phyloP scores from a whole-genome alignment of 768 basidiomycete genomes.

The Cantharellus anzutake region DNA sequence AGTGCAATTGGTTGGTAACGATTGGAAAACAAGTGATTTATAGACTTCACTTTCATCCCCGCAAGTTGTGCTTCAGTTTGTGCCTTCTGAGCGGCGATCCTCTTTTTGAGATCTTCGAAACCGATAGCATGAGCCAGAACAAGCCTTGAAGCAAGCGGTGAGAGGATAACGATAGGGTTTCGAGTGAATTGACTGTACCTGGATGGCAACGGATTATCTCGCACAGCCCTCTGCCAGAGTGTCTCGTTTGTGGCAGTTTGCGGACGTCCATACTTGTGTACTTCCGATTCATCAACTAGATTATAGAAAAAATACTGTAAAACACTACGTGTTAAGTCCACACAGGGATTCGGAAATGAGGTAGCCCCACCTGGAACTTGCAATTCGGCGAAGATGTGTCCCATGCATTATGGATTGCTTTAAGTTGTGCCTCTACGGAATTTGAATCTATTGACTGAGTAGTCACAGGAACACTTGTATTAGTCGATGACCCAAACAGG shows the following conservation, averaged over 20 bases:
- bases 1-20: not conserved
- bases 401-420: conserved; percentile 51
- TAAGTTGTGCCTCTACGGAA: conserved; percentile 30
- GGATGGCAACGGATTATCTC: conserved; percentile 66
- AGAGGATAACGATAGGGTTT: not conserved
- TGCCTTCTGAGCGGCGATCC: conserved; percentile 54
- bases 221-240: conserved; percentile 58
- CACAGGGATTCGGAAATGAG: not conserved
- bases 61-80: conserved; percentile 50
- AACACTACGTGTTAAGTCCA: not conserved
- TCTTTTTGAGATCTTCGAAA: conserved; percentile 61
- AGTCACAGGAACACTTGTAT: not conserved
- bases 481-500: not conserved
- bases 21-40: not conserved
- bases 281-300: conserved; percentile 49
- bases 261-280: conserved; percentile 50
- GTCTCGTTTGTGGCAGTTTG: conserved; percentile 49
- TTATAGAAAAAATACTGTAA: conserved; percentile 69
- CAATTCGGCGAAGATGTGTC: conserved; percentile 46
- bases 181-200: conserved; percentile 28
- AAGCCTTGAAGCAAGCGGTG: conserved; percentile 24
- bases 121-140: conserved; percentile 67
- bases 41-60: conserved; percentile 31
- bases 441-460: not conserved
- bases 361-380: conserved; percentile 50